Evolutionary conservation across 331 rosid genomes (phyloP).

Genomic region (Dryas integrifolia): DNA sequence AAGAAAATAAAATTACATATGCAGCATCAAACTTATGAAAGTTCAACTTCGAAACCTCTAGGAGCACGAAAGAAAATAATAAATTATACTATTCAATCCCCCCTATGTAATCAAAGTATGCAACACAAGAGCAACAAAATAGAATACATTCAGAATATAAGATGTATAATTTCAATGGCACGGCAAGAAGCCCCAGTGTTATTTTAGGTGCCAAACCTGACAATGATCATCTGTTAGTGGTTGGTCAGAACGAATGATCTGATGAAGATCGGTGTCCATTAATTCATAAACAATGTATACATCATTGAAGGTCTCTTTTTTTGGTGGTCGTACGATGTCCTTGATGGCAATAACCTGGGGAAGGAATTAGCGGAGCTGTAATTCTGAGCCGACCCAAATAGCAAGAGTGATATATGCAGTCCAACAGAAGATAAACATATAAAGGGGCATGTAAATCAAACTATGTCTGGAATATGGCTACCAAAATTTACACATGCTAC

Average conservation of each 20-base stretch:
- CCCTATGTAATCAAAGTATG: background rate
- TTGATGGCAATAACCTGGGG: conserved; percentile 62
- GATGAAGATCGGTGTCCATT: conserved; percentile 98
- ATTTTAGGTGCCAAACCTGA: conserved; percentile 52
- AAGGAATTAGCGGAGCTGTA: conserved; percentile 5
- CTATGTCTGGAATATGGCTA: conserved; percentile 4
- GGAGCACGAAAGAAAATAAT: background rate
- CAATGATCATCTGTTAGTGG: conserved; percentile 69
- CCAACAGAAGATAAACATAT: conserved; percentile 7
- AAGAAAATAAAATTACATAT: background rate
- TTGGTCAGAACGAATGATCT: conserved; percentile 77
- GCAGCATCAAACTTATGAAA: background rate
- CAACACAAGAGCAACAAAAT: background rate
- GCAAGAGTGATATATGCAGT: background rate
- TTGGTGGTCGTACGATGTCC: conserved; percentile 83
- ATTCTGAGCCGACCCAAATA: conserved; percentile 17
- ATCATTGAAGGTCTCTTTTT: conserved; percentile 70
- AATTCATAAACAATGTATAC: conserved; percentile 91
- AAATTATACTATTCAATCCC: background rate
- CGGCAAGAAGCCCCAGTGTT: conserved; percentile 8
- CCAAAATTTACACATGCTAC: background rate
- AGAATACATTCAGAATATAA: background rate
- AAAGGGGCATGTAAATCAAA: background rate
- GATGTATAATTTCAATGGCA: background rate
- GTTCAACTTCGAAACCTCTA: background rate